Conservation (phyloP, 2,329 filamentous ascomycete species). For the Trichoderma aggressivum region DNA sequence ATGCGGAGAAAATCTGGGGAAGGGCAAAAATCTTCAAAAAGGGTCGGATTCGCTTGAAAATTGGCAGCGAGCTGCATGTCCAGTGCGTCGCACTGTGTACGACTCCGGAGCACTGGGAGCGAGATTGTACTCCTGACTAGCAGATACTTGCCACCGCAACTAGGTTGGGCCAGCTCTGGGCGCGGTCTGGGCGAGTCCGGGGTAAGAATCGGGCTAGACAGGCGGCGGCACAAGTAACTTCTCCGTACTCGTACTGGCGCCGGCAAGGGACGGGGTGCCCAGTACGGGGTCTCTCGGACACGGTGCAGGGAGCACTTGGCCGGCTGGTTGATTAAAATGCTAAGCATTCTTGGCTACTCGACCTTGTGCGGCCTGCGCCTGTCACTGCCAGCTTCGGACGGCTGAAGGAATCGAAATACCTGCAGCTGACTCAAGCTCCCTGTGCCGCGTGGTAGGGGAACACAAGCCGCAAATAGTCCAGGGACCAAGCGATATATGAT, state of each 20-base stretch:
- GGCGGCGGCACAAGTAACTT: background rate
- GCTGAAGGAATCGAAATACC: slow-evolving; percentile 5
- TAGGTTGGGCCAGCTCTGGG: background rate
- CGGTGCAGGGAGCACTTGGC: background rate
- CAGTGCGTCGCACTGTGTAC: slow-evolving; percentile 3
- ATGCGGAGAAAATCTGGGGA: slow-evolving; percentile 18
- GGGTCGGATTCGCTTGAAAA: background rate
- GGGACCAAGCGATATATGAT: background rate
- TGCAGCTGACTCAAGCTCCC: slow-evolving; percentile 7
- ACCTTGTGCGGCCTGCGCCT: background rate
- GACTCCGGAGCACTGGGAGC: background rate
- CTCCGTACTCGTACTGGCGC: background rate
- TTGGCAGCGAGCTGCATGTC: background rate
- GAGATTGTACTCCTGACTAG: background rate
- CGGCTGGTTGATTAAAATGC: background rate
- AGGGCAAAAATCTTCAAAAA: background rate
- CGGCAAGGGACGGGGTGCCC: background rate
- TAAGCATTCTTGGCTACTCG: background rate
- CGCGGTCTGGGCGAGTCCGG: background rate
- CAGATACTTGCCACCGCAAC: background rate
- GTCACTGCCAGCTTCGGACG: background rate
- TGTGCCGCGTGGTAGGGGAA: background rate
- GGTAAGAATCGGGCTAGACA: background rate
- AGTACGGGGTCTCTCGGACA: background rate
- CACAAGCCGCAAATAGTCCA: background rate